A percentile compares a stretch with the other conserved stretches of the same genome.
Conservation (phyloP, 345 rosid species). For the Aegle marmelos region DNA sequence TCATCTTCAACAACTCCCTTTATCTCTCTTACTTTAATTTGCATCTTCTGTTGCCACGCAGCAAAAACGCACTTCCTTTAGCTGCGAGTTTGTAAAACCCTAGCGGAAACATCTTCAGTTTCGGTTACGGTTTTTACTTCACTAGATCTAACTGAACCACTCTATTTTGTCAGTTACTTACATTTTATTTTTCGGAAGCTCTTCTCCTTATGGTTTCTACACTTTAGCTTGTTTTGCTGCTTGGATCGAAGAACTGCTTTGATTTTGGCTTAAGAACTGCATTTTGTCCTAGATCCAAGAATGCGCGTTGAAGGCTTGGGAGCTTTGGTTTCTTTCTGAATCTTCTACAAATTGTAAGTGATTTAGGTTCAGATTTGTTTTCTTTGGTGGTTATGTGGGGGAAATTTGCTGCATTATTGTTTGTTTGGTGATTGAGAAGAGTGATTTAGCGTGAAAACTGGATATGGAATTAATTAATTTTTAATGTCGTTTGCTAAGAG, state of each 20-base stretch:
- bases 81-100: constrained; percentile 13
- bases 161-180: constrained; percentile 9
- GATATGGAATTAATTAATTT: background rate
- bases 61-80: background rate
- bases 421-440: constrained; percentile 24
- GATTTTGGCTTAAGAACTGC: constrained; percentile 13
- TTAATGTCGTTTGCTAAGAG: background rate
- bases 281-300: constrained; percentile 28
- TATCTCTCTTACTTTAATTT: background rate
- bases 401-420: constrained; percentile 7
- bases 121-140: constrained; percentile 3
- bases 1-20: background rate
- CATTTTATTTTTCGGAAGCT: background rate
- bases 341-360: constrained; percentile 12
- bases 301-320: background rate
- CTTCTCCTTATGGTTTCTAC: background rate
- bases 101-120: background rate
- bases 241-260: constrained; percentile 14
- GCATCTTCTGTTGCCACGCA: constrained; percentile 4
- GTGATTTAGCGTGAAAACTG: background rate
- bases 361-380: background rate
- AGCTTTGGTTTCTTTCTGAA: background rate
- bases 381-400: constrained; percentile 6
- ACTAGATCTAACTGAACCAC: constrained; percentile 21
- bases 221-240: background rate